Conservation (phyloP, 306 rosid species). For the Carpinus viminea region DNA sequence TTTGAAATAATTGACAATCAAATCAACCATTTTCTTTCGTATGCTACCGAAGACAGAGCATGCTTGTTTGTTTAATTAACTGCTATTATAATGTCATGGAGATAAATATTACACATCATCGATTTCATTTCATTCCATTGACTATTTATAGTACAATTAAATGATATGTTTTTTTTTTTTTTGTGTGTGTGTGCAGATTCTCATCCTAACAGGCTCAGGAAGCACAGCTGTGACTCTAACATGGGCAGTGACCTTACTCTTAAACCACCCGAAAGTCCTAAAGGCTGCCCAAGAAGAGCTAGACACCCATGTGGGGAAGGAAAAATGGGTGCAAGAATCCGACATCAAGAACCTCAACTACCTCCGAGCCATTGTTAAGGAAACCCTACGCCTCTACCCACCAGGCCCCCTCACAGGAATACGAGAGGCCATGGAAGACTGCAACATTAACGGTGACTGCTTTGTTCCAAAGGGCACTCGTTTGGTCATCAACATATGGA, state of each 20-base stretch:
- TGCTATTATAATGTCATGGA: no score
- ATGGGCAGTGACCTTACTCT: constrained; percentile 31
- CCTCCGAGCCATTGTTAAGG: constrained; percentile 40
- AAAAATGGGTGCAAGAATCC: constrained; percentile 40
- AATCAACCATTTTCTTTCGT: no score
- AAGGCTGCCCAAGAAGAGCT: constrained; percentile 36
- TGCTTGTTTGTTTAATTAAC: no score
- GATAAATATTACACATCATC: no score
- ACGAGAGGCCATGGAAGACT: constrained; percentile 41
- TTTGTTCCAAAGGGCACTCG: constrained; percentile 35
- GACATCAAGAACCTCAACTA: constrained; percentile 30
- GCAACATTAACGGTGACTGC: constrained; percentile 14
- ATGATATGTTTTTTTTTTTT: neutral
- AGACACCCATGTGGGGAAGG: constrained; percentile 29
- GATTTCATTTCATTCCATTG: no score
- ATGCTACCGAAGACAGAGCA: no score
- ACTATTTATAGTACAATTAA: no score
- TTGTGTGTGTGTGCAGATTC: neutral
- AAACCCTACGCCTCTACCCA: constrained; percentile 32
- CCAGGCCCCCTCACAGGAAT: constrained; percentile 38
- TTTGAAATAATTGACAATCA: no score
- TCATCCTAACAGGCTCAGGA: constrained; percentile 25
- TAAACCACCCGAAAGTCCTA: constrained; percentile 29
- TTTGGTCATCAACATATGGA: constrained; percentile 36
- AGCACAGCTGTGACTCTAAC: constrained; percentile 31